A percentile compares a stretch with the other conserved stretches of the same genome.
These are phyloP conservation scores for Pinus taeda DNA, from an alignment of 75 land plant species.

Conservation along the genomic window DNA sequence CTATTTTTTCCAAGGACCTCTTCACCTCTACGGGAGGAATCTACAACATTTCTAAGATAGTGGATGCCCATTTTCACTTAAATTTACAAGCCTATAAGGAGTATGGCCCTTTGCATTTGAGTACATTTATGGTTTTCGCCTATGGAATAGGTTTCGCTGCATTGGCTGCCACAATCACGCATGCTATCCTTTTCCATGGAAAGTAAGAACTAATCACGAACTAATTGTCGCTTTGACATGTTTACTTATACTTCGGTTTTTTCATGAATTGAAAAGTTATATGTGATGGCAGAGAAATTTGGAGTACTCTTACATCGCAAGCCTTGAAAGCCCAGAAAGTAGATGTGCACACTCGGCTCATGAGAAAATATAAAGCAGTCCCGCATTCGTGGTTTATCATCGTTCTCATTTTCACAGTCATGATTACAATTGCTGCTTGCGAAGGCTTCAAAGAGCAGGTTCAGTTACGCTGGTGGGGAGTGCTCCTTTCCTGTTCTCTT, in stretches of 20 bases:
- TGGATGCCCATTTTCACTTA: constrained; percentile 42
- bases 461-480: constrained; percentile 20
- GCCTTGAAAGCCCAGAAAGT: constrained; percentile 15
- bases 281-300: background rate
- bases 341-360: constrained; percentile 34
- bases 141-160: constrained; percentile 80
- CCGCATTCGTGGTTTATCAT: constrained; percentile 25
- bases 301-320: constrained; percentile 2
- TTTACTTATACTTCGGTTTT: background rate
- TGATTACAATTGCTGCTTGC: constrained; percentile 13
- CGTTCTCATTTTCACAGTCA: constrained; percentile 4
- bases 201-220: background rate
- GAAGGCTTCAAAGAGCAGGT: constrained; percentile 26
- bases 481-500: constrained; percentile 16
- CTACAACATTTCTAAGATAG: constrained; percentile 51
- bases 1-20: constrained; percentile 54
- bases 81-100: constrained; percentile 41
- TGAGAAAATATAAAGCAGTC: constrained; percentile 22
- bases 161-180: constrained; percentile 56
- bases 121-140: constrained; percentile 65
- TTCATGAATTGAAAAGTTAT: background rate
- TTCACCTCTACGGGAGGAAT: constrained; percentile 36
- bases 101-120: constrained; percentile 45
- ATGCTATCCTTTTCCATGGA: constrained; percentile 77
- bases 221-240: constrained; percentile 13